phyloP scores from a whole-genome alignment of 805 yeast genomes.

The Ogataea nakhonphanomensis region DNA sequence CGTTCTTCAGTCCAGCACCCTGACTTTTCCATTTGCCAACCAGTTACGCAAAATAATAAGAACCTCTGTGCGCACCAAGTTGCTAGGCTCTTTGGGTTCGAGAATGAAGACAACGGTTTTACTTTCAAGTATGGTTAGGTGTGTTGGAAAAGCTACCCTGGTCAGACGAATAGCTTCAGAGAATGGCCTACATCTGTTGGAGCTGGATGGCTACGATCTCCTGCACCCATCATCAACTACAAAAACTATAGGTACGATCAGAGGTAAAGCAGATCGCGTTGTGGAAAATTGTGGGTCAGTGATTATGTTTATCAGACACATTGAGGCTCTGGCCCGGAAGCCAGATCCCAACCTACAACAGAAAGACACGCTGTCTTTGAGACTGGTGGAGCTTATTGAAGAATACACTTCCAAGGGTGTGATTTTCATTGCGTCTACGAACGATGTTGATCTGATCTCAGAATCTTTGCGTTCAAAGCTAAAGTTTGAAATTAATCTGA shows the following conservation, averaged over 20 bases:
- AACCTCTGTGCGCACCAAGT: constrained; percentile 41
- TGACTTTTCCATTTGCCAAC: constrained; percentile 45
- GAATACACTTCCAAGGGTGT: constrained; percentile 47
- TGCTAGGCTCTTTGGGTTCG: constrained; percentile 21
- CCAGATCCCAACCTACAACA: constrained; percentile 50
- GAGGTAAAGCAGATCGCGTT: constrained; percentile 71
- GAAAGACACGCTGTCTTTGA: constrained; percentile 46
- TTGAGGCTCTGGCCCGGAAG: constrained; percentile 71
- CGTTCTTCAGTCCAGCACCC: constrained; percentile 9
- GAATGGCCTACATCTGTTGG: constrained; percentile 63
- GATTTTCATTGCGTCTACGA: constrained; percentile 62
- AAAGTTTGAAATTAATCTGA: constrained; percentile 72
- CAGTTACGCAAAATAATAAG: constrained; percentile 51
- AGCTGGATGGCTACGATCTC: constrained; percentile 66
- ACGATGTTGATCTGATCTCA: constrained; percentile 66
- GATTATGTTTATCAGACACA: constrained; percentile 62
- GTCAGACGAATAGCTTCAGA: constrained; percentile 52
- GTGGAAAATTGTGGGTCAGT: constrained; percentile 42
- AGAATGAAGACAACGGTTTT: constrained; percentile 59
- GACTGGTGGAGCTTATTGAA: constrained; percentile 53
- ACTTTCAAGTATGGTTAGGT: constrained; percentile 65
- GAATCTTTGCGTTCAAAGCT: constrained; percentile 62
- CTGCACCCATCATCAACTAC: constrained; percentile 68
- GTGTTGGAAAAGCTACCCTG: constrained; percentile 73
- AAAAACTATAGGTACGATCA: constrained; percentile 72